A percentile compares a stretch with the other conserved stretches of the same genome.
phyloP scores from a whole-genome alignment of 345 rosid species.

The Turnera subulata region DNA sequence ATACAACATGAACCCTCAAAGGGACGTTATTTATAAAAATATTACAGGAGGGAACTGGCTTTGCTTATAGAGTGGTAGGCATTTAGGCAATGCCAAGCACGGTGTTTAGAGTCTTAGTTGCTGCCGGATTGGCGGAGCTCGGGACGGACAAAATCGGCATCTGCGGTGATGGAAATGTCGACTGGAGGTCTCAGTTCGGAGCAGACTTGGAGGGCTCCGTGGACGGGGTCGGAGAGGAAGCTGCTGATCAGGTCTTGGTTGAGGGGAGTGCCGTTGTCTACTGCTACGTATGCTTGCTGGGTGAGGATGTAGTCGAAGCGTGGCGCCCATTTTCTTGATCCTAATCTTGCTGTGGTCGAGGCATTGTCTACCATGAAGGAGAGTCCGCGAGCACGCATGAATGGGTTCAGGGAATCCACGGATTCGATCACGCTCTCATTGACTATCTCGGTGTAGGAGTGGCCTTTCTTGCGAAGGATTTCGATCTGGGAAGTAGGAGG shows the following conservation, averaged over 20 bases:
- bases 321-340: conserved; percentile 93
- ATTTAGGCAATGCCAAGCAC: too few species aligned
- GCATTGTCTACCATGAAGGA: conserved; percentile 96
- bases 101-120: too few species aligned
- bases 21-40: too few species aligned
- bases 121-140: conserved; percentile 70
- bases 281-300: conserved; percentile 79
- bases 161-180: conserved; percentile 76
- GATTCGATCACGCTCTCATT: conserved; percentile 90
- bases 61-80: too few species aligned
- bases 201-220: conserved; percentile 78
- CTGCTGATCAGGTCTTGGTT: conserved; percentile 78
- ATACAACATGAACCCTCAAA: too few species aligned
- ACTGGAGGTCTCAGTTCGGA: conserved; percentile 83
- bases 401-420: conserved; percentile 89
- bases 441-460: conserved; percentile 89
- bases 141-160: conserved; percentile 93
- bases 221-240: too few species aligned
- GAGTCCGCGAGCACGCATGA: conserved; percentile 96
- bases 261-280: conserved; percentile 51
- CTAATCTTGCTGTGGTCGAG: conserved; percentile 88
- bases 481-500: conserved; percentile 58
- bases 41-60: too few species aligned
- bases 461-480: too few species aligned
- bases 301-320: conserved; percentile 77